phyloP scores from a whole-genome alignment of 768 basidiomycete species.

The Kwoniella dendrophila region DNA sequence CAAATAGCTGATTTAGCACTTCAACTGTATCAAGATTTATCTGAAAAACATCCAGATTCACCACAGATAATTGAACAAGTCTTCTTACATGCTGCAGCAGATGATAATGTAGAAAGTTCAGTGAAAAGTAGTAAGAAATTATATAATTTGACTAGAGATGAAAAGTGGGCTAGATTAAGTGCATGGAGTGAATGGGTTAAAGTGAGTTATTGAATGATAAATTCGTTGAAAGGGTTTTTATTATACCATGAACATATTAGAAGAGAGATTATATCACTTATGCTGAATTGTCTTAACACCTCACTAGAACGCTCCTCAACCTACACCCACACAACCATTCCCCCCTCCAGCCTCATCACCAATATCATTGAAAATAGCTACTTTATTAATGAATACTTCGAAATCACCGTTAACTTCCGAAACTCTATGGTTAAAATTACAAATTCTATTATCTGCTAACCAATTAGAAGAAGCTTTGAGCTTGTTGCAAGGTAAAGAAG shows the following conservation, averaged over 20 bases:
- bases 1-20: conserved; percentile 29
- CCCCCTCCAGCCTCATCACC: conserved; percentile 19
- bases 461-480: conserved; percentile 24
- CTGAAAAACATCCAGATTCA: conserved; percentile 24
- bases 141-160: conserved; percentile 38
- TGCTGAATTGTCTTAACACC: not conserved
- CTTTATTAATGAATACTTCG: conserved; percentile 14
- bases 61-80: conserved; percentile 40
- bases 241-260: not conserved
- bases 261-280: not conserved
- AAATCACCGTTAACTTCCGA: conserved; percentile 30
- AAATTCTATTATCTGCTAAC: conserved; percentile 34
- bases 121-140: conserved; percentile 37
- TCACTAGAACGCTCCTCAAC: conserved; percentile 29
- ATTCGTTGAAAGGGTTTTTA: not conserved
- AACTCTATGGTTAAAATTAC: conserved; percentile 41
- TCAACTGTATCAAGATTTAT: conserved; percentile 29
- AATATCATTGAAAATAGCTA: conserved; percentile 24
- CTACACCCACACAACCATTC: conserved; percentile 22
- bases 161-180: conserved; percentile 39
- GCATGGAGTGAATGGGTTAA: conserved; percentile 45
- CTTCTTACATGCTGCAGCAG: conserved; percentile 32
- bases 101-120: conserved; percentile 24
- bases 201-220: conserved; percentile 23
- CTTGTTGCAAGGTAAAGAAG: conserved; percentile 23